Evolutionary conservation across 2,329 filamentous ascomycete genomes (phyloP).

Genomic region (Cyphellophora europaea): DNA sequence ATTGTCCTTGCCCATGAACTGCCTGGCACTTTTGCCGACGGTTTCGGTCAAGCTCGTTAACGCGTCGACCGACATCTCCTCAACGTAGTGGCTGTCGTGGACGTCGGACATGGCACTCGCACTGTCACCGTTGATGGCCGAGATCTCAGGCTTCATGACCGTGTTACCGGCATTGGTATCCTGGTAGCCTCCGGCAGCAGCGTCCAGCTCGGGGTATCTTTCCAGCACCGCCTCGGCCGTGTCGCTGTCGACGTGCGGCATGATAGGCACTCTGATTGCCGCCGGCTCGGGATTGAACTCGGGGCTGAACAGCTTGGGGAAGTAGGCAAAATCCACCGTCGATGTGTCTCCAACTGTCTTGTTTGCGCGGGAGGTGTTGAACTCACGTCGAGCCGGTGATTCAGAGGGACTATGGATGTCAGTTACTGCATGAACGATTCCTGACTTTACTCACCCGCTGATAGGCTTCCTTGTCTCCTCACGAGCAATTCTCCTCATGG

Average conservation of each 20-base stretch:
- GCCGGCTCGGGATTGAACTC: slow-evolving; percentile 22
- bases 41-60: slow-evolving; percentile 43
- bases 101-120: slow-evolving; percentile 50
- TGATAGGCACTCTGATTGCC: slow-evolving; percentile 40
- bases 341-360: slow-evolving; percentile 50
- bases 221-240: slow-evolving; percentile 19
- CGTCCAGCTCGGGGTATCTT: slow-evolving; percentile 15
- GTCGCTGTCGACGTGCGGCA: slow-evolving; percentile 30
- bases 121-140: slow-evolving; percentile 30
- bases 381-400: slow-evolving; percentile 36
- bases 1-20: slow-evolving; percentile 26
- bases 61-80: slow-evolving; percentile 37
- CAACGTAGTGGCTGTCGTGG: slow-evolving; percentile 45
- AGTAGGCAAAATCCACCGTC: slow-evolving; percentile 55
- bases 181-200: slow-evolving; percentile 20
- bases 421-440: background rate
- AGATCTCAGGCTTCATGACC: slow-evolving; percentile 49
- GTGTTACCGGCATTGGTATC: slow-evolving; percentile 14
- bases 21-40: slow-evolving; percentile 31
- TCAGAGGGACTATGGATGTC: slow-evolving; percentile 16
- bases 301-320: slow-evolving; percentile 40
- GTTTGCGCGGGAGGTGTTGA: slow-evolving; percentile 51
- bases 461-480: slow-evolving; percentile 25
- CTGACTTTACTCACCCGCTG: slow-evolving; percentile 24
- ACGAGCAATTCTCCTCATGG: slow-evolving; percentile 37